These are phyloP conservation scores for Carex littledalei DNA, from an alignment of 176 grass and related monocot genomes.

Conservation along the genomic window DNA sequence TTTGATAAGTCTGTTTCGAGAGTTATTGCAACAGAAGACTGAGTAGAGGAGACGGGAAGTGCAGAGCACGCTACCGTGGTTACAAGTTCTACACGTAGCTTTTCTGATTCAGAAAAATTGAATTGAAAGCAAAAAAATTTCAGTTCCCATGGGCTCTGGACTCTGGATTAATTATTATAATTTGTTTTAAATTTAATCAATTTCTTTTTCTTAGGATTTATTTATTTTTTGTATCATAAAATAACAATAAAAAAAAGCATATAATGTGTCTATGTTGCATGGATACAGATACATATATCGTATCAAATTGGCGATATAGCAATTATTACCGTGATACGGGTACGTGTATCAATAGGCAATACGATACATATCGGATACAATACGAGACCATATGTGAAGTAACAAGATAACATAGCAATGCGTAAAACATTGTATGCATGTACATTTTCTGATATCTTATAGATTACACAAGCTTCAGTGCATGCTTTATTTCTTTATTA, in stretches of 20 bases:
- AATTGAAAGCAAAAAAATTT: background rate
- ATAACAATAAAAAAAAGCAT: background rate
- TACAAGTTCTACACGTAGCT: background rate
- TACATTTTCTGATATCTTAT: background rate
- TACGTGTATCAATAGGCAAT: too few species aligned
- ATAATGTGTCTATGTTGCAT: too few species aligned
- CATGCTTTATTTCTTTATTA: too few species aligned
- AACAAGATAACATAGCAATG: too few species aligned
- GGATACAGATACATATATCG: too few species aligned
- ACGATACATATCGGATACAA: too few species aligned
- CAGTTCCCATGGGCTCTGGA: background rate
- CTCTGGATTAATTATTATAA: background rate
- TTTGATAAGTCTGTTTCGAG: background rate
- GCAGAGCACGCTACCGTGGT: background rate
- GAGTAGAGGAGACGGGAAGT: background rate
- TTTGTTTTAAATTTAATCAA: background rate
- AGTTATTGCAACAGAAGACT: conserved; percentile 2
- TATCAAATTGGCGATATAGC: too few species aligned
- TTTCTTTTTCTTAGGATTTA: background rate
- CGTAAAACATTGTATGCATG: background rate
- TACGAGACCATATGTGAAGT: too few species aligned
- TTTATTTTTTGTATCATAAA: background rate
- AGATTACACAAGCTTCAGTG: too few species aligned
- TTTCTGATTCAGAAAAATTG: background rate
- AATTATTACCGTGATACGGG: too few species aligned